Conservation (phyloP, 805 yeast genomes). For the Cyberlindnera suaveolens region DNA sequence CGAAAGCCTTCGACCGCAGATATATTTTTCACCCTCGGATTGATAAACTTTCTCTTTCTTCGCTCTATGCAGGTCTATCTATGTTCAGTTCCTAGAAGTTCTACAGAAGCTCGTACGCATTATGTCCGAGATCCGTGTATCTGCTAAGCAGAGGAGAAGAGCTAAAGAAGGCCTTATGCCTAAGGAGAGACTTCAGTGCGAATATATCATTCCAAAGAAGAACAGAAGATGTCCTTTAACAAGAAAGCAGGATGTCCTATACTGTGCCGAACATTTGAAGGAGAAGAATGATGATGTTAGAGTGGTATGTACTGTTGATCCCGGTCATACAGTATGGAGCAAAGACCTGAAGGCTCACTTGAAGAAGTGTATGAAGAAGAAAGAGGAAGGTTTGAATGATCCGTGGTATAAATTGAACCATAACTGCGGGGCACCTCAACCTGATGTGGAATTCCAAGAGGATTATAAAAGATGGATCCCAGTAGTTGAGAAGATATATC, state of each 20-base stretch:
- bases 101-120: neutral
- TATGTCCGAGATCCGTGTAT: neutral
- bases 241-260: constrained; percentile 39
- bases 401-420: constrained; percentile 46
- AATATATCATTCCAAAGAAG: constrained; percentile 41
- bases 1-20: too few species aligned
- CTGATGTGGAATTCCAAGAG: constrained; percentile 8
- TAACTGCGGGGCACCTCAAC: constrained; percentile 28
- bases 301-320: constrained; percentile 73
- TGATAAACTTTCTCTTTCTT: too few species aligned
- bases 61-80: too few species aligned
- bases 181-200: constrained; percentile 33
- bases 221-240: constrained; percentile 58
- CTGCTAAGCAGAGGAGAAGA: constrained; percentile 1
- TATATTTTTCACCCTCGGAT: too few species aligned
- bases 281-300: constrained; percentile 29
- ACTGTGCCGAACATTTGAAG: constrained; percentile 58
- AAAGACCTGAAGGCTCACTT: constrained; percentile 50
- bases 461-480: constrained; percentile 27
- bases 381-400: constrained; percentile 25
- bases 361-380: constrained; percentile 50
- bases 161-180: neutral
- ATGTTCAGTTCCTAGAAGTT: too few species aligned
- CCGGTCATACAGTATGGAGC: constrained; percentile 67
- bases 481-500: constrained; percentile 32